These are phyloP conservation scores for Bothriochloa decipiens DNA, from an alignment of 176 grass and related monocot genomes.

Conservation along the genomic window DNA sequence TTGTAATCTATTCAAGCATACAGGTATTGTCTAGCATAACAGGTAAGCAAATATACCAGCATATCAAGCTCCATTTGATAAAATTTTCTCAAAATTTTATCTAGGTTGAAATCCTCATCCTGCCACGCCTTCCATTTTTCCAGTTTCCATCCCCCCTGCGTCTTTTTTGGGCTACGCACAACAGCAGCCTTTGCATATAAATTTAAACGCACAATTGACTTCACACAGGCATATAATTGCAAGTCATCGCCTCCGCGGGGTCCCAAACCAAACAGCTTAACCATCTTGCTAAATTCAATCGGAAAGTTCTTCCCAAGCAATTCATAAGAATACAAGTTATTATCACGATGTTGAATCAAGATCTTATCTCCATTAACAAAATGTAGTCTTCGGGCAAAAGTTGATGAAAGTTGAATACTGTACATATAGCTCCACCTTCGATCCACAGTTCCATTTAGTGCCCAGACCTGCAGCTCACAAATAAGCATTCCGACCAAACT, in stretches of 20 bases:
- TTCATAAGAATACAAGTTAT: background rate
- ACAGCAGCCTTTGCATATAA: slow-evolving; percentile 2
- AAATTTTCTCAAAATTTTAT: background rate
- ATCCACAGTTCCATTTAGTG: background rate
- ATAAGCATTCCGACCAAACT: background rate
- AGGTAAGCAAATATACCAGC: background rate
- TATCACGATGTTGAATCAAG: background rate
- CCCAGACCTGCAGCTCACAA: slow-evolving; percentile 31
- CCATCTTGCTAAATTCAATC: background rate
- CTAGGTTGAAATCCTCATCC: background rate
- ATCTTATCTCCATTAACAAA: slow-evolving; percentile 35
- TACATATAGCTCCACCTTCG: slow-evolving; percentile 31
- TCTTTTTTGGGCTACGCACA: slow-evolving; percentile 8
- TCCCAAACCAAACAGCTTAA: slow-evolving; percentile 3
- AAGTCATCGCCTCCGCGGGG: background rate
- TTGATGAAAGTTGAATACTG: background rate
- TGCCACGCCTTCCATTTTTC: slow-evolving; percentile 28
- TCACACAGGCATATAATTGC: background rate
- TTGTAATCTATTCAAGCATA: background rate
- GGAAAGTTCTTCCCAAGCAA: background rate
- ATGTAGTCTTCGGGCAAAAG: background rate
- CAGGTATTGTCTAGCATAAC: background rate
- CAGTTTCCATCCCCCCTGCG: slow-evolving; percentile 12
- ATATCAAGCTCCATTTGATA: background rate
- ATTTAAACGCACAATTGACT: slow-evolving; percentile 35